Evolutionary conservation across 148 eudicot genomes (phyloP), one percentile per base, ranked within the genome.

Genomic region (Agrostemma githago): DNA sequence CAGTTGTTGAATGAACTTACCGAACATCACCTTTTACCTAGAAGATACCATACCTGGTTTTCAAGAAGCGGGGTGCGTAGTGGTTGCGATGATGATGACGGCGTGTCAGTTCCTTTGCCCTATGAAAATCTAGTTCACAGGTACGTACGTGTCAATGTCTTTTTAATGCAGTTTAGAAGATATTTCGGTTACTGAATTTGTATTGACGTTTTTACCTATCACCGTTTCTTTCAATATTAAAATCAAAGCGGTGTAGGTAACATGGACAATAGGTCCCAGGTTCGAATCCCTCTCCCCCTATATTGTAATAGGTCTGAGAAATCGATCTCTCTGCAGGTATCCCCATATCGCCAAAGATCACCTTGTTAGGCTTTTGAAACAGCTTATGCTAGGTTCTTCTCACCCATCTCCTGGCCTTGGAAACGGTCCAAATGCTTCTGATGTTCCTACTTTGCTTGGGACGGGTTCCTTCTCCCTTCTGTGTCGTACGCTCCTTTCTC

Each of bases 31-130:
- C 96, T 95, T 76, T 83, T 95, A 61, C 98, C 98, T 70, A 92
- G 96, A 85, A 84, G 98, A 84, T 95, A 95, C 83, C 98, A 95
- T 86, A 92, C 92, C 64, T 95, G 96, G 93, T 85, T 88, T 83
- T 92, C 97, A 74, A 85, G 92, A 81, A 85, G 74, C 79, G 88
- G 88, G 71, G 75, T 72, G 72, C 71, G 39, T 39, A 84, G 85
- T 74, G 89, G 85, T 44, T 84, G 79, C 42, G 84, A 80, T 74
- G 82, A 85, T 85, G 90, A 85, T 72, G 89, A 90, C 72, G 93
- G 92, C 38, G 78, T 84, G 74, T 95, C 98, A 41, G 82, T 92
- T 76, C 98, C 97, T 73, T 68, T 90, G 65, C 80, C 78, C 68
- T 87, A 90, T 82, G 88, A 84, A 74, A 73, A 73, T 58, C 81